phyloP scores from a whole-genome alignment of 208 protist species.

The Trypanosoma cruzi region DNA sequence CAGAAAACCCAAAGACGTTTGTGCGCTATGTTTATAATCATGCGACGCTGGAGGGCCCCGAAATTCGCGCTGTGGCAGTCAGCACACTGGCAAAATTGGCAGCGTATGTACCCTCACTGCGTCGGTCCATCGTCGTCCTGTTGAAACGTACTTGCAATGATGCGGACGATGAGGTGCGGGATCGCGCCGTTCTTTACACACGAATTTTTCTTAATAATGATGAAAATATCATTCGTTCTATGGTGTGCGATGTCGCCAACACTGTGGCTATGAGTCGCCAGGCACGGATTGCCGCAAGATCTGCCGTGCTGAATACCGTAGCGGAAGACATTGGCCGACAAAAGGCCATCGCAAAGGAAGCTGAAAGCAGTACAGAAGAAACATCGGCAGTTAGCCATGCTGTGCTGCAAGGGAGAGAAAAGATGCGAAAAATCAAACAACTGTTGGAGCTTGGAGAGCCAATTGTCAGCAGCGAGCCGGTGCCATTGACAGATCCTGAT shows the following conservation, averaged over 20 bases:
- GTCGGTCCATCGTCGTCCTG: constrained; percentile 87
- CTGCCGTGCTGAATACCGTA: constrained; percentile 22
- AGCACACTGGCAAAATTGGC: constrained; percentile 98
- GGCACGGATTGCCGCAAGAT: constrained; percentile 23
- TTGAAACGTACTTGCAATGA: constrained; percentile 94
- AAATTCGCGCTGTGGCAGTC: constrained; percentile 96
- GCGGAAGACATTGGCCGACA: constrained; percentile 15
- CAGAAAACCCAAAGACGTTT: constrained; percentile 83
- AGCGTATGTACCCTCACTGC: constrained; percentile 82
- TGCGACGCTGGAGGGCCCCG: constrained; percentile 92
- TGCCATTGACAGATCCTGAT: constrained; percentile 95
- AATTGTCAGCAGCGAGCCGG: constrained; percentile 55
- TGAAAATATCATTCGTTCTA: constrained; percentile 50
- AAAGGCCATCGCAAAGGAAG: constrained; percentile 2
- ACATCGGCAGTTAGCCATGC: constrained; percentile 28
- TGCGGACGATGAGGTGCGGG: constrained; percentile 98
- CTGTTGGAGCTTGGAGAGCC: constrained; percentile 79
- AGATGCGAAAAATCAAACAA: constrained; percentile 64
- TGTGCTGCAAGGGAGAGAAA: constrained; percentile 66
- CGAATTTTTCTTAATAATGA: constrained; percentile 86
- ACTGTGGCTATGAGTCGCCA: constrained; percentile 46
- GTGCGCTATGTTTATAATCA: constrained; percentile 98
- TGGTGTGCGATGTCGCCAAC: constrained; percentile 76
- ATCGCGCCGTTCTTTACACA: constrained; percentile 95
- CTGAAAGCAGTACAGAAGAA: not conserved